A percentile compares a stretch with the other conserved stretches of the same genome.
Evolutionary conservation across 2,329 filamentous ascomycete genomes (phyloP).

Genomic region (Tolypocladium ophioglossoides): DNA sequence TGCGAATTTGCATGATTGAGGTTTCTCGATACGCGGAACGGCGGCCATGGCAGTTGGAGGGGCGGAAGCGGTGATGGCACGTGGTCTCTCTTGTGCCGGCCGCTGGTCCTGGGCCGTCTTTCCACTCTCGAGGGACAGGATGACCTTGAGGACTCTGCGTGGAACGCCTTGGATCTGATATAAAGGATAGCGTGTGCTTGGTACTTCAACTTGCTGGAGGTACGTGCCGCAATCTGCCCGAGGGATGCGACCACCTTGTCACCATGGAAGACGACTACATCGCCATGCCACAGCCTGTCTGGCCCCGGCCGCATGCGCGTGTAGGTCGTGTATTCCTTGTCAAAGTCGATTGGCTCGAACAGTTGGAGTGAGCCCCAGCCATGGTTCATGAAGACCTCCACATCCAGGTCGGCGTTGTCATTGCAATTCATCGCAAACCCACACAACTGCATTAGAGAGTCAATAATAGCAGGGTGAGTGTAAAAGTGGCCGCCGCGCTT

Average conservation of each 20-base stretch:
- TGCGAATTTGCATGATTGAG: background rate
- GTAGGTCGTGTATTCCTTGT: slow-evolving; percentile 44
- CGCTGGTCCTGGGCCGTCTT: background rate
- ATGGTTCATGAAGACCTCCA: slow-evolving; percentile 45
- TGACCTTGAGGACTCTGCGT: slow-evolving; percentile 2
- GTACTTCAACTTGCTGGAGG: slow-evolving; percentile 46
- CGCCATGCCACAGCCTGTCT: slow-evolving; percentile 28
- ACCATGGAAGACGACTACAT: slow-evolving; percentile 44
- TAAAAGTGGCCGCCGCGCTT: slow-evolving; percentile 2
- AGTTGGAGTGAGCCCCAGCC: slow-evolving; percentile 44
- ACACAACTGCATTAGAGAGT: slow-evolving; percentile 4
- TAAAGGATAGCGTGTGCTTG: background rate
- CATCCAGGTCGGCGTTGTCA: slow-evolving; percentile 41
- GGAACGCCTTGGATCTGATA: slow-evolving; percentile 3
- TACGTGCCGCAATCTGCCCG: slow-evolving; percentile 38
- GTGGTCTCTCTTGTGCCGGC: background rate
- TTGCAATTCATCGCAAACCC: slow-evolving; percentile 48
- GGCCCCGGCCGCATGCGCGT: slow-evolving; percentile 40
- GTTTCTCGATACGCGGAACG: background rate
- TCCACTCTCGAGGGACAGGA: slow-evolving; percentile 1
- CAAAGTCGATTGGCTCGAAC: slow-evolving; percentile 31
- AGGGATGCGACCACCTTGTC: slow-evolving; percentile 35
- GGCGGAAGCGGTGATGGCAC: background rate
- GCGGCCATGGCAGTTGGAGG: background rate
- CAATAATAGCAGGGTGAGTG: slow-evolving; percentile 5